Evolutionary conservation across 2,329 filamentous ascomycete genomes (phyloP).

Genomic region (Sporothrix brasiliensis): DNA sequence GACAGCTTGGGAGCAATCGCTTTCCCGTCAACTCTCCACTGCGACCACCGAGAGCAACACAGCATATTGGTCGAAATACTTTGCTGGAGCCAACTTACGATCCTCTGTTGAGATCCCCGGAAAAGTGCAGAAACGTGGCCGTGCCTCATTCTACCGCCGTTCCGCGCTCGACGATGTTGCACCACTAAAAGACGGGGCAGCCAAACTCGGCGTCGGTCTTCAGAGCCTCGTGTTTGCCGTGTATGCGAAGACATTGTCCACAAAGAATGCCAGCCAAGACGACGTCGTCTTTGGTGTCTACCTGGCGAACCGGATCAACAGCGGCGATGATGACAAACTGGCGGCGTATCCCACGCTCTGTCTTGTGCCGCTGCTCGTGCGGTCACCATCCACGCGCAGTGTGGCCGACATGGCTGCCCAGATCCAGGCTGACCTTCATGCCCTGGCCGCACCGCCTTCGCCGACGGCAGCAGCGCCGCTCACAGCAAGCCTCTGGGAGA

Average conservation of each 20-base stretch:
- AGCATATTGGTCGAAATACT: slow-evolving; percentile 50
- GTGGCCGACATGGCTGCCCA: slow-evolving; percentile 57
- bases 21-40: slow-evolving; percentile 31
- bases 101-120: too few species aligned
- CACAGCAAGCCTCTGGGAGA: slow-evolving; percentile 68
- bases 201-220: slow-evolving; percentile 61
- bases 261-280: background rate
- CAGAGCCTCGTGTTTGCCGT: slow-evolving; percentile 77
- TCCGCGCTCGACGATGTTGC: slow-evolving; percentile 49
- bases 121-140: background rate
- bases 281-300: slow-evolving; percentile 76
- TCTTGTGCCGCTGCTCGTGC: slow-evolving; percentile 71
- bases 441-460: slow-evolving; percentile 56
- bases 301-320: slow-evolving; percentile 71
- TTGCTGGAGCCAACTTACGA: slow-evolving; percentile 38
- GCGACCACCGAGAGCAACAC: slow-evolving; percentile 32
- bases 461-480: slow-evolving; percentile 50
- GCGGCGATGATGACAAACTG: slow-evolving; percentile 35
- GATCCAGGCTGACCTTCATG: slow-evolving; percentile 69
- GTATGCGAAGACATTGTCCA: slow-evolving; percentile 55
- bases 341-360: slow-evolving; percentile 73
- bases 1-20: slow-evolving; percentile 39
- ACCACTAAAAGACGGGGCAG: slow-evolving; percentile 45
- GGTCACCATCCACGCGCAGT: slow-evolving; percentile 38
- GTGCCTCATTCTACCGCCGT: slow-evolving; percentile 46